Conservation (phyloP, 164 flowering plant genomes). For the Vitis riparia region DNA sequence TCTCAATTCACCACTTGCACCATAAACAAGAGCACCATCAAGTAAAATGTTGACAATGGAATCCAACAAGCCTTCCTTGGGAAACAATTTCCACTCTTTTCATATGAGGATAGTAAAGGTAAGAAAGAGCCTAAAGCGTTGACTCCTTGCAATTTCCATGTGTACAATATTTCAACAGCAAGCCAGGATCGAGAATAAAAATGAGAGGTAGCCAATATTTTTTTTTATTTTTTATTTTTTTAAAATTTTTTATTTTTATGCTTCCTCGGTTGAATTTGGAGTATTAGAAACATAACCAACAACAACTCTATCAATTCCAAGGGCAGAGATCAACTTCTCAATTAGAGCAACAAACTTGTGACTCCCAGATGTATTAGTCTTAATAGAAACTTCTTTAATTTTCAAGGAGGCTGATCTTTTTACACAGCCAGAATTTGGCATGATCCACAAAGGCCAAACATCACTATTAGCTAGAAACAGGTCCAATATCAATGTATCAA, state of each 20-base stretch:
- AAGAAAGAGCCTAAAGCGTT: constrained; percentile 47
- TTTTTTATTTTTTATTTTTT: too few relatives aligned
- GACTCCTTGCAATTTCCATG: constrained; percentile 92
- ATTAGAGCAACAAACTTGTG: constrained; percentile 54
- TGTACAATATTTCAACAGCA: constrained; percentile 85
- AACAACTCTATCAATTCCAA: constrained; percentile 21
- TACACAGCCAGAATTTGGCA: constrained; percentile 3
- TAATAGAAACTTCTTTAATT: constrained; percentile 14
- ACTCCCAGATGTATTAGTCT: constrained; percentile 26
- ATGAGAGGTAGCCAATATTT: background rate
- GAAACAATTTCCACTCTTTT: constrained; percentile 23
- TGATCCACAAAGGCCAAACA: too few relatives aligned
- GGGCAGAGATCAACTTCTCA: constrained; percentile 53
- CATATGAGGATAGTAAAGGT: constrained; percentile 28
- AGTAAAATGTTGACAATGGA: constrained; percentile 60
- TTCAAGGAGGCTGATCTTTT: constrained; percentile 27
- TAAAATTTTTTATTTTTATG: constrained; percentile 10
- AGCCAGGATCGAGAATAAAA: constrained; percentile 60
- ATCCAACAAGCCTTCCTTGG: constrained; percentile 41
- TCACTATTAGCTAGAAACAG: too few relatives aligned
- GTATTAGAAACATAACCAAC: constrained; percentile 29
- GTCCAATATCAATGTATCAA: too few relatives aligned
- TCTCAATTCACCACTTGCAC: constrained; percentile 29
- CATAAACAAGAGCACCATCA: constrained; percentile 76
- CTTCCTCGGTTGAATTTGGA: constrained; percentile 23